Evolutionary conservation across 768 basidiomycete species (phyloP), one percentile per base, ranked within the genome.

Genomic region (Panaeolus cyanescens): DNA sequence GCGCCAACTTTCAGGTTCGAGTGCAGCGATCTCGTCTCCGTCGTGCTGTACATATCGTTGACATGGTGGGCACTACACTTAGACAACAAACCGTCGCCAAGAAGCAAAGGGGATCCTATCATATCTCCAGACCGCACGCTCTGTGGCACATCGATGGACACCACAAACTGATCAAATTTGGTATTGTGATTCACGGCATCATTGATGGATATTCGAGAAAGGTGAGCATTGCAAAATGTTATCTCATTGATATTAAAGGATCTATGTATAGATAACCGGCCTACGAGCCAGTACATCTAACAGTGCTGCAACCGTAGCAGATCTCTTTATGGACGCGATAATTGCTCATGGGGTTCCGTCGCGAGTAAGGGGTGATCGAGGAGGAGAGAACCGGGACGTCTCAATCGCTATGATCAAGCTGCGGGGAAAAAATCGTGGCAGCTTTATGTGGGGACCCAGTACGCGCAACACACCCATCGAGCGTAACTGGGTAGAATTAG

Each of bases 401-500:
- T 70, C 77, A 3, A 54, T 71, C 0, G 72, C 61, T n/a, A 80
- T 80, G 78, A 72, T 78, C n/a, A 36, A 72, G 34, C 17, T 33
- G 0, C 59, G 67, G 8, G 78, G 80, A 3, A 61, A 65, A 0
- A 69, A 72, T 34, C 60, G 71, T 8, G 74, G 56, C 3, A 66
- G 63, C 8, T 75, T 72, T 56, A 70, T 73, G 25, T 75, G 74
- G 74, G 74, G 74, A 39, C 62, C 65, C 63, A 71, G 60, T 58
- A 69, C 60, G 0, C 59, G 63, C 6, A 83, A 82, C 45, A 73
- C 72, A 1, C 66, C 70, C 0, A 80, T 80, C 45, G 80, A 82
- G 61, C 55, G 70, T 0, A 64, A 79, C 0, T 80, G 79, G 80
- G 70, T 77, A 10, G 77, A 81, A 50, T 64, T 76, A 33, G 76